These are phyloP conservation scores for Lophiostoma macrostomum DNA, from an alignment of 495 filamentous ascomycete species.

Conservation along the genomic window DNA sequence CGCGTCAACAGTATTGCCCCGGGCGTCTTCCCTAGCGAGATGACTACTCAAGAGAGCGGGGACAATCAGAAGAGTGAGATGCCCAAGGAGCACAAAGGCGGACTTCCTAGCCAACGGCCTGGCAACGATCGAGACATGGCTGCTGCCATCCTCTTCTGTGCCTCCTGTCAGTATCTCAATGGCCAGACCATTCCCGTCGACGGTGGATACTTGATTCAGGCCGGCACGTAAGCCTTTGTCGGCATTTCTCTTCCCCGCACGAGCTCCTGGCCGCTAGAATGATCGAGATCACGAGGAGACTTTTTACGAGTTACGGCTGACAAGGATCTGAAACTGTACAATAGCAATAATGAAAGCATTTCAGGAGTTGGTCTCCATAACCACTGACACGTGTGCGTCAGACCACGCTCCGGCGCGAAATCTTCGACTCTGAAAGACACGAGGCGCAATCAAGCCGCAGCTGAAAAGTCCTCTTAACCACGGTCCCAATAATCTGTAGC, in stretches of 20 bases:
- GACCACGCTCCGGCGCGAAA: too few relatives aligned
- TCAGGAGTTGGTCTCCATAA: too few relatives aligned
- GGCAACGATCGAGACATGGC: conserved; percentile 76
- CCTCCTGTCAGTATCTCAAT: conserved; percentile 68
- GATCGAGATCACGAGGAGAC: too few relatives aligned
- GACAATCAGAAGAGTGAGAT: conserved; percentile 64
- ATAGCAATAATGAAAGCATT: too few relatives aligned
- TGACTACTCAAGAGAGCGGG: conserved; percentile 53
- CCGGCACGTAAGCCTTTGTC: conserved; percentile 25
- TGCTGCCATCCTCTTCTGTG: conserved; percentile 59
- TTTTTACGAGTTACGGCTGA: too few relatives aligned
- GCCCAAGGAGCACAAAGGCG: conserved; percentile 57
- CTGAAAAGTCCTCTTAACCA: too few relatives aligned
- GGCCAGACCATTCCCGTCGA: conserved; percentile 47
- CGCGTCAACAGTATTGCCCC: conserved; percentile 50
- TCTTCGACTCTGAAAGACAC: too few relatives aligned
- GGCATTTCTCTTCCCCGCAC: not conserved
- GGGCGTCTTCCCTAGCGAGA: conserved; percentile 54
- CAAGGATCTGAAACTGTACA: too few relatives aligned
- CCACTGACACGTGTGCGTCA: too few relatives aligned
- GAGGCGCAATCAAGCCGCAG: too few relatives aligned
- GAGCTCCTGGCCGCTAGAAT: not conserved
- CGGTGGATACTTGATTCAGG: conserved; percentile 33
- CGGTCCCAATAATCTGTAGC: too few relatives aligned
- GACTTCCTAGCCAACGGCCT: conserved; percentile 58